Conservation (phyloP, 495 filamentous ascomycete genomes). For the Pseudevernia furfuracea region DNA sequence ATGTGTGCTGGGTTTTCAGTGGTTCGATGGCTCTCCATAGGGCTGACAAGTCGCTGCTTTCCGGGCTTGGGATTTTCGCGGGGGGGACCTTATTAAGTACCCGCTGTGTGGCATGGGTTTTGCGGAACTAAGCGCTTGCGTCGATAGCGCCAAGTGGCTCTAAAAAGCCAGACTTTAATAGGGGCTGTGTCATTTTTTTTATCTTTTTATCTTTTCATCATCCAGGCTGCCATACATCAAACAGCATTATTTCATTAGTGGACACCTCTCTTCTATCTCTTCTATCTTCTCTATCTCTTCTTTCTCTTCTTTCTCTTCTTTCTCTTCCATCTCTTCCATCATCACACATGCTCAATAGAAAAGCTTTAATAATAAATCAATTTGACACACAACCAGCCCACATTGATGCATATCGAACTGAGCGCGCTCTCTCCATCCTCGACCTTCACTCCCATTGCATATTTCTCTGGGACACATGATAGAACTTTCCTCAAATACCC, state of each 20-base stretch:
- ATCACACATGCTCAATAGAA: neutral
- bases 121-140: neutral
- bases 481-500: neutral
- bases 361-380: neutral
- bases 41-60: constrained; percentile 11
- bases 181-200: neutral
- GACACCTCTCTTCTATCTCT: too few species aligned
- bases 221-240: constrained; percentile 2
- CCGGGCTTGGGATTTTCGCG: constrained; percentile 3
- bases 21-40: neutral
- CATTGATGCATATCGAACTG: neutral
- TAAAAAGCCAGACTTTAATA: neutral
- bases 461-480: neutral
- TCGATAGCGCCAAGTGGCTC: constrained; percentile 5
- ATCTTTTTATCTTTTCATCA: too few species aligned
- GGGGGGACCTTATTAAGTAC: constrained; percentile 8
- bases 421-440: neutral
- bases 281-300: too few species aligned
- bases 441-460: neutral
- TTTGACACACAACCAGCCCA: neutral
- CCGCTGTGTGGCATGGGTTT: constrained; percentile 3
- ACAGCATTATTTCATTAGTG: neutral
- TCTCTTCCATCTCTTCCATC: neutral
- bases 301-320: too few species aligned
- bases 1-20: neutral